These are phyloP conservation scores for Corrigiola litoralis DNA, from an alignment of 179 eudicot genomes.

Conservation along the genomic window DNA sequence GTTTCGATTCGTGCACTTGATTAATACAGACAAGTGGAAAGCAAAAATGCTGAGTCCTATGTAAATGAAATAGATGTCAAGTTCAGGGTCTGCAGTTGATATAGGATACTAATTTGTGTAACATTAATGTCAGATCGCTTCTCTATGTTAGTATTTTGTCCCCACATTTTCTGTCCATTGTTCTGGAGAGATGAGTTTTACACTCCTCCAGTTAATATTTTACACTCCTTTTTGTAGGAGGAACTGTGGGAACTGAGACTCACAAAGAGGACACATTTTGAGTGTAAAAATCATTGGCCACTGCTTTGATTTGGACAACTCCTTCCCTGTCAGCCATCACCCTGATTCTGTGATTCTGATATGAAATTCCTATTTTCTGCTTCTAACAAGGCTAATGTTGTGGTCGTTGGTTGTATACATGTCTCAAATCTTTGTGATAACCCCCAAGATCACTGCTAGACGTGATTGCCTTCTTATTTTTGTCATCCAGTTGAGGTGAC, in stretches of 20 bases:
- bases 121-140: not conserved
- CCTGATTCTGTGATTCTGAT: no score
- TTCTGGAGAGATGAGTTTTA: slow-evolving; percentile 1
- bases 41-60: not conserved
- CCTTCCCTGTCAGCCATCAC: no score
- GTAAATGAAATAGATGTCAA: not conserved
- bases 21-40: not conserved
- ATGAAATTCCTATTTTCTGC: no score
- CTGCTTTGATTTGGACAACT: no score
- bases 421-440: not conserved
- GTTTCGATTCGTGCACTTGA: not conserved
- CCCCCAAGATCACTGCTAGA: not conserved
- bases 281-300: not conserved
- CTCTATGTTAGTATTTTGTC: not conserved
- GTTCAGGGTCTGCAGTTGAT: not conserved
- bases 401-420: no score
- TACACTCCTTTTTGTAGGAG: no score
- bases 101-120: not conserved
- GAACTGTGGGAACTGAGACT: no score
- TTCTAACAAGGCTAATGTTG: no score
- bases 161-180: not conserved
- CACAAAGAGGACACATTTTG: no score
- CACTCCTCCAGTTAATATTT: not conserved
- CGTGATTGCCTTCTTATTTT: not conserved
- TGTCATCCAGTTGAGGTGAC: not conserved